phyloP scores from a whole-genome alignment of 148 eudicot species.

The Bassia scoparia region DNA sequence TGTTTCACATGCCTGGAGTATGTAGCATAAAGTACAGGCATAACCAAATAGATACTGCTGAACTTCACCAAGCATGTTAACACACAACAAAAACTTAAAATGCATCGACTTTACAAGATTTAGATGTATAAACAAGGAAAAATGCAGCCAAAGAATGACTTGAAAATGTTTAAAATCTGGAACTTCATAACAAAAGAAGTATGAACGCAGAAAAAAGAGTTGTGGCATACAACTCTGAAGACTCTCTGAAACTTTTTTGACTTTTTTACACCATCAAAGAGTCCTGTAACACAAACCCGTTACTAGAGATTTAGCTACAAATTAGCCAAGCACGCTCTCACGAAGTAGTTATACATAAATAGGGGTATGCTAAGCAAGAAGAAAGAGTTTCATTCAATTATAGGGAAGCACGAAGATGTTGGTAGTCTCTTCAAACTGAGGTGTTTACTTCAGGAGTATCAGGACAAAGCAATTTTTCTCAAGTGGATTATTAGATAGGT shows the following conservation, averaged over 20 bases:
- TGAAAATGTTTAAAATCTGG: not conserved
- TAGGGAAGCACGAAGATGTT: not conserved
- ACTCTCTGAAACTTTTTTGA: not conserved
- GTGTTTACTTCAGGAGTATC: too few relatives aligned
- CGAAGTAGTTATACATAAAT: too few relatives aligned
- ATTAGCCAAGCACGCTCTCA: not conserved
- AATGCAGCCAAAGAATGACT: not conserved
- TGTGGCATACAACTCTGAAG: not conserved
- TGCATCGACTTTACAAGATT: not conserved
- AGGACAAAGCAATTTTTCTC: too few relatives aligned
- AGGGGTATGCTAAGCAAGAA: not conserved
- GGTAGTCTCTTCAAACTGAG: not conserved
- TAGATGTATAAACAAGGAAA: not conserved
- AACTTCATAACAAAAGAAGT: not conserved
- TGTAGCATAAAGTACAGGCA: not conserved
- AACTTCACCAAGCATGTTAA: slow-evolving; percentile 2
- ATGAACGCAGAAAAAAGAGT: not conserved
- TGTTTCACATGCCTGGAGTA: slow-evolving; percentile 5
- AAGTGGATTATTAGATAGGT: too few relatives aligned
- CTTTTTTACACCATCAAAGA: not conserved
- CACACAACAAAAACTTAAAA: not conserved
- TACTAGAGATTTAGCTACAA: not conserved
- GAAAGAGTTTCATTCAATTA: not conserved
- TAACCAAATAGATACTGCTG: slow-evolving; percentile 4
- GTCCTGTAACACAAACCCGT: not conserved